These are phyloP conservation scores for Penicillium cinerascens DNA, from an alignment of 495 filamentous ascomycete species.

Conservation along the genomic window DNA sequence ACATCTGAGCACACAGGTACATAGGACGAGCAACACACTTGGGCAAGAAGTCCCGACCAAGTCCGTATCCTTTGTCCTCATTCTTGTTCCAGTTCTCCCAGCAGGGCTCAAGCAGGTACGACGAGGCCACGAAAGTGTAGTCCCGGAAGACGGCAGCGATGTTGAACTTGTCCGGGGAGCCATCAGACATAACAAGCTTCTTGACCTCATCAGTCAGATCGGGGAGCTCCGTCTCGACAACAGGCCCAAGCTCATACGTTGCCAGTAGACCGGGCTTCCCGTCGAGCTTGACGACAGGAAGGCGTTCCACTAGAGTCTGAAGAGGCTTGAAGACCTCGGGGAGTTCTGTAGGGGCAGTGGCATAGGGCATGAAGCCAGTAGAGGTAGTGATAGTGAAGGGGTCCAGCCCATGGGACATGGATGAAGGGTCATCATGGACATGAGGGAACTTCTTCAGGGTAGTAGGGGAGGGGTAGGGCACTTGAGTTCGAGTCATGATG, in stretches of 20 bases:
- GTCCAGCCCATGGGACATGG: constrained; percentile 52
- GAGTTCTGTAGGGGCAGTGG: constrained; percentile 33
- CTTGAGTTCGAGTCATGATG: constrained; percentile 33
- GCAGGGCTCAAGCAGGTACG: constrained; percentile 93
- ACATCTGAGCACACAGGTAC: constrained; percentile 74
- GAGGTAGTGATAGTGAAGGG: constrained; percentile 87
- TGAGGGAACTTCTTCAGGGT: constrained; percentile 54
- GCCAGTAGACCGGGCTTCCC: constrained; percentile 77
- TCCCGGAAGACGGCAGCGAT: constrained; percentile 84
- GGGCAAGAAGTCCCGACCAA: constrained; percentile 69
- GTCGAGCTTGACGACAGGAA: constrained; percentile 67
- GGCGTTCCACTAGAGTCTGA: constrained; percentile 63
- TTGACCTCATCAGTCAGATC: constrained; percentile 70
- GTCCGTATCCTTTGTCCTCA: constrained; percentile 64
- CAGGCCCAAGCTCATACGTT: constrained; percentile 63
- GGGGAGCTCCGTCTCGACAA: constrained; percentile 61
- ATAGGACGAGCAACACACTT: constrained; percentile 69
- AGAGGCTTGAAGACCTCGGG: constrained; percentile 68
- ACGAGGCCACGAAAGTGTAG: constrained; percentile 83
- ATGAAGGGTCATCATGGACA: constrained; percentile 54
- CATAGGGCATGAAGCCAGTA: constrained; percentile 64
- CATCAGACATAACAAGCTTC: constrained; percentile 51
- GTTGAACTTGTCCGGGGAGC: constrained; percentile 60
- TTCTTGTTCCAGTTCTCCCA: constrained; percentile 64
- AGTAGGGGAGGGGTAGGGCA: constrained; percentile 29